phyloP scores from a whole-genome alignment of 805 yeast species.

The Metschnikowia noctiluminum region DNA sequence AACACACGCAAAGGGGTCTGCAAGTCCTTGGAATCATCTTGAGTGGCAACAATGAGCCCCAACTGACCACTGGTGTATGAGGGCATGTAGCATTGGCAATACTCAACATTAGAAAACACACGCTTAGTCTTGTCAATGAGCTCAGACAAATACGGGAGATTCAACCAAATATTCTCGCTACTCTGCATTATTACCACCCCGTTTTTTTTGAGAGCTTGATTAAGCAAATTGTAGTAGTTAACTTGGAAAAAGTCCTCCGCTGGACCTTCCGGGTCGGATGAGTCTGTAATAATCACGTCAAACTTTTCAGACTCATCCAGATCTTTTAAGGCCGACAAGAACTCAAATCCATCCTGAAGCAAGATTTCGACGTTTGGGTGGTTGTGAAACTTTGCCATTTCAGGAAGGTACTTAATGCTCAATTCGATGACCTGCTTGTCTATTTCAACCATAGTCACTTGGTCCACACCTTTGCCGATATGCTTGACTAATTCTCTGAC shows the following conservation, averaged over 20 bases:
- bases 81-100: constrained; percentile 81
- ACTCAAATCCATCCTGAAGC: constrained; percentile 83
- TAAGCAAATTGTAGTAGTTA: constrained; percentile 66
- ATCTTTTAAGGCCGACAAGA: constrained; percentile 39
- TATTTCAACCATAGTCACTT: constrained; percentile 80
- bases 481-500: constrained; percentile 84
- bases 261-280: constrained; percentile 95
- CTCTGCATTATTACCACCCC: constrained; percentile 81
- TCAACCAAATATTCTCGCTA: constrained; percentile 72
- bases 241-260: constrained; percentile 85
- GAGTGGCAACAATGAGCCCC: constrained; percentile 72
- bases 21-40: constrained; percentile 46
- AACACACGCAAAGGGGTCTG: constrained; percentile 49
- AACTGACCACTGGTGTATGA: constrained; percentile 86
- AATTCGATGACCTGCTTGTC: constrained; percentile 78
- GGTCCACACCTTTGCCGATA: constrained; percentile 42
- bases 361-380: constrained; percentile 65
- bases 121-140: constrained; percentile 46
- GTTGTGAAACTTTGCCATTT: constrained; percentile 64
- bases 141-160: constrained; percentile 48
- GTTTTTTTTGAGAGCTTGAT: constrained; percentile 56
- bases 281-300: constrained; percentile 87
- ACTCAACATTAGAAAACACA: constrained; percentile 61
- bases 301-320: constrained; percentile 44
- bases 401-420: constrained; percentile 67